Percentiles rank a stretch among this genome's conserved stretches.
These are phyloP conservation scores for Chlorella vulgaris DNA, from an alignment of 139 green algal species.

Conservation along the genomic window DNA sequence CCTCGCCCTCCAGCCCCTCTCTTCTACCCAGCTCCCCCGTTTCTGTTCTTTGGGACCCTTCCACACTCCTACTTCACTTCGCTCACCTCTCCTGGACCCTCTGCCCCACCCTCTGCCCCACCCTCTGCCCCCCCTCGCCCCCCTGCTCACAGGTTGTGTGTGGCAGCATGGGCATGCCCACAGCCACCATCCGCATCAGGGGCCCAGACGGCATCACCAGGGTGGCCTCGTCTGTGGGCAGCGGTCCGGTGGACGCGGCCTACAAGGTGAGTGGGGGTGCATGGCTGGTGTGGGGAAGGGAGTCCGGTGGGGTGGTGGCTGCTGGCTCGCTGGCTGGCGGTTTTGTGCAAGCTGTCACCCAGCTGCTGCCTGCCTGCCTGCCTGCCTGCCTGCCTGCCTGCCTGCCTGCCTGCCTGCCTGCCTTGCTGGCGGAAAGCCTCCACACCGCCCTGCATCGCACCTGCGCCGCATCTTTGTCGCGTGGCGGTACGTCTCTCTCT, in stretches of 20 bases:
- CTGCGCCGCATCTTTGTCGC: too few relatives aligned
- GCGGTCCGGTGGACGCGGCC: conserved; percentile 92
- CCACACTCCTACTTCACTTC: background rate
- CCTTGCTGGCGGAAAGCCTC: too few relatives aligned
- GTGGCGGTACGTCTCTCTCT: too few relatives aligned
- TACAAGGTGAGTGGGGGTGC: conserved; percentile 84
- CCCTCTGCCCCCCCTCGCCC: background rate
- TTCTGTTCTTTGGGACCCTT: background rate
- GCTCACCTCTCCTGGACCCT: too few relatives aligned
- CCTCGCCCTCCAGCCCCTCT: background rate
- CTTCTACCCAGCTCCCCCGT: background rate
- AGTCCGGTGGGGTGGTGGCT: background rate
- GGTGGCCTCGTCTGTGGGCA: conserved; percentile 78
- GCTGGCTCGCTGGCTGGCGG: background rate
- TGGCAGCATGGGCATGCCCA: conserved; percentile 95
- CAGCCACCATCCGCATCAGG: conserved; percentile 92
- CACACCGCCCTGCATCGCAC: too few relatives aligned
- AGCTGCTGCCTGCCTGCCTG: background rate
- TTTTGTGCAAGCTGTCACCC: too few relatives aligned
- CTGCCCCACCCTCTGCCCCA: background rate
- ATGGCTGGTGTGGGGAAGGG: background rate
- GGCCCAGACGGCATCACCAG: conserved; percentile 86
- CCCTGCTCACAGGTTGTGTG: conserved; percentile 60
- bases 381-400: too few relatives aligned
- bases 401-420: too few relatives aligned